Conservation (phyloP, 2,329 filamentous ascomycete species). For the Clonostachys solani region DNA sequence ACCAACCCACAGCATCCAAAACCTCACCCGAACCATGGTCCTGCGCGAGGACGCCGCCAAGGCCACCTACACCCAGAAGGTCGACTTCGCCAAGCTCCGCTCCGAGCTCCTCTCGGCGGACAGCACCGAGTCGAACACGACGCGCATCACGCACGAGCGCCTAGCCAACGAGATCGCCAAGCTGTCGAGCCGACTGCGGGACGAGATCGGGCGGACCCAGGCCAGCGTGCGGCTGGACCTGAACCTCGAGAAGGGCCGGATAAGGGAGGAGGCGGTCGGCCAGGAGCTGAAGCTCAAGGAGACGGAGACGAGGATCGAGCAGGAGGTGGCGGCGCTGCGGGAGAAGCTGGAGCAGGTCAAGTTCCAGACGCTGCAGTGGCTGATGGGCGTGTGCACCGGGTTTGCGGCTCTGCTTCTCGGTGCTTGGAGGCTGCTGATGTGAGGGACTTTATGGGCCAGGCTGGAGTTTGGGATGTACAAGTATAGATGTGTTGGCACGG, state of each 20-base stretch:
- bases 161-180: conserved; percentile 94
- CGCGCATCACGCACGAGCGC: conserved; percentile 84
- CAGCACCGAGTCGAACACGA: conserved; percentile 84
- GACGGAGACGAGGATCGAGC: conserved; percentile 97
- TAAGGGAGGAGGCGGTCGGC: conserved; percentile 90
- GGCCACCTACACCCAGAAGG: conserved; percentile 80
- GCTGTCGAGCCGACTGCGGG: conserved; percentile 80
- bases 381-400: conserved; percentile 79
- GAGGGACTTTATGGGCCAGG: conserved; percentile 1
- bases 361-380: conserved; percentile 96
- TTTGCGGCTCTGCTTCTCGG: conserved; percentile 63
- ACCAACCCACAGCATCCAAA: conserved; percentile 68
- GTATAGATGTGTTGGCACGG: neutral
- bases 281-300: conserved; percentile 99
- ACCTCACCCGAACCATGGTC: conserved; percentile 96
- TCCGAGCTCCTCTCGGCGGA: conserved; percentile 91
- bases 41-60: conserved; percentile 88
- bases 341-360: conserved; percentile 97
- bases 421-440: conserved; percentile 70
- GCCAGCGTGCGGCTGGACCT: conserved; percentile 88
- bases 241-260: conserved; percentile 94
- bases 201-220: conserved; percentile 93
- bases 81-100: conserved; percentile 95
- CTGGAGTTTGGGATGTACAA: too few relatives aligned
- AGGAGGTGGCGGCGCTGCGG: conserved; percentile 85